phyloP scores from a whole-genome alignment of 805 yeast species.

The Starmerella bombi region DNA sequence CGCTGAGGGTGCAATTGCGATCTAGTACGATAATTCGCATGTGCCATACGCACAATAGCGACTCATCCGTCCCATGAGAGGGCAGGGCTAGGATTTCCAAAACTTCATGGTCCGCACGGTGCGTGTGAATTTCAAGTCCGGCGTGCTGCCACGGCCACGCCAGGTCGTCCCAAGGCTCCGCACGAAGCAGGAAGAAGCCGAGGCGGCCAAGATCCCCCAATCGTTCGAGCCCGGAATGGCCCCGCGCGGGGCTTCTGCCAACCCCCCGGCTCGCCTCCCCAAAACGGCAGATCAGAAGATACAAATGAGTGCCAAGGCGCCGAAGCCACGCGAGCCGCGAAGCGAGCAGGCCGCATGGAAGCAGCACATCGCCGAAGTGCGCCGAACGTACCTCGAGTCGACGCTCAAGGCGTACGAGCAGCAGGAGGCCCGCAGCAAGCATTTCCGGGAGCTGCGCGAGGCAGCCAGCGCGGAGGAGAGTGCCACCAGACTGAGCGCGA shows the following conservation, averaged over 20 bases:
- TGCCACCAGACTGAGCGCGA: slow-evolving; percentile 23
- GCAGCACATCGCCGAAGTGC: slow-evolving; percentile 44
- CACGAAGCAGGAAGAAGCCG: slow-evolving; percentile 22
- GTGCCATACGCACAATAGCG: too few species aligned
- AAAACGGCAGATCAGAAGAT: slow-evolving; percentile 48
- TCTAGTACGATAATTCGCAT: too few species aligned
- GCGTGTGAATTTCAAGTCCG: slow-evolving; percentile 47
- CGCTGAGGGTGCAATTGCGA: too few species aligned
- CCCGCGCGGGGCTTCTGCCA: slow-evolving; percentile 48
- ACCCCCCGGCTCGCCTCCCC: slow-evolving; percentile 36
- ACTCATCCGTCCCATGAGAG: background rate
- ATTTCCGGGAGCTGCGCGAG: slow-evolving; percentile 29
- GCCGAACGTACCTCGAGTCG: slow-evolving; percentile 57
- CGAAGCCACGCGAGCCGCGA: slow-evolving; percentile 15
- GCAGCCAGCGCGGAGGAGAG: slow-evolving; percentile 27
- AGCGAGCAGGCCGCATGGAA: slow-evolving; percentile 33
- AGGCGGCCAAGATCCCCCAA: slow-evolving; percentile 42
- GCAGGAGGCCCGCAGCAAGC: slow-evolving; percentile 33
- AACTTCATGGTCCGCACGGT: slow-evolving; percentile 15
- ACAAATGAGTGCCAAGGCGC: slow-evolving; percentile 35
- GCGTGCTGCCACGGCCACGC: slow-evolving; percentile 68
- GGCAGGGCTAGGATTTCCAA: background rate
- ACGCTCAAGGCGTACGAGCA: slow-evolving; percentile 45
- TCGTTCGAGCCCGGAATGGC: slow-evolving; percentile 53
- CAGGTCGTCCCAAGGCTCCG: slow-evolving; percentile 50